Evolutionary conservation across 169 alveolate species (phyloP).

Genomic region (Plasmodium gaboni): DNA sequence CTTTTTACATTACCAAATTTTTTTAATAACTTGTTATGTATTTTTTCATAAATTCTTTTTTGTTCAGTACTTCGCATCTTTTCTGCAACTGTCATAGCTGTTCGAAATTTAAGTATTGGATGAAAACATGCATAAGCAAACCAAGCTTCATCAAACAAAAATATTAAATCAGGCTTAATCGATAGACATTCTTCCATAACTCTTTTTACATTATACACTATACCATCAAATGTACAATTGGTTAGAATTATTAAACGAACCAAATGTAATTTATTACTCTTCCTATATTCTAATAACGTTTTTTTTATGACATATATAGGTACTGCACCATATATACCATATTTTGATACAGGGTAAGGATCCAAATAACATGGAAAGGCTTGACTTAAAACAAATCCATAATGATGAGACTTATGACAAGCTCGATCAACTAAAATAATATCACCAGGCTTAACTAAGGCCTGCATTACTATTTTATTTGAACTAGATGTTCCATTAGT

Average conservation of each 20-base stretch:
- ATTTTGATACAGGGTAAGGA: constrained; percentile 81
- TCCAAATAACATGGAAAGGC: constrained; percentile 82
- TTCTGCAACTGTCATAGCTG: constrained; percentile 83
- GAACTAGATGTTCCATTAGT: constrained; percentile 85
- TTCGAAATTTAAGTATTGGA: constrained; percentile 79
- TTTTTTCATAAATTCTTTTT: constrained; percentile 57
- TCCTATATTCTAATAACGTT: constrained; percentile 77
- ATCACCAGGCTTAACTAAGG: constrained; percentile 81
- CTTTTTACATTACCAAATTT: constrained; percentile 71
- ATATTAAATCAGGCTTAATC: constrained; percentile 78
- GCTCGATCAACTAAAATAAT: constrained; percentile 83
- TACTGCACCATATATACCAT: constrained; percentile 82
- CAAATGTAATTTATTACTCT: constrained; percentile 66
- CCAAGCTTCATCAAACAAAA: constrained; percentile 84
- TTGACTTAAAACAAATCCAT: constrained; percentile 80
- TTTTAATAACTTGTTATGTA: constrained; percentile 58
- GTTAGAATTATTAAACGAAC: constrained; percentile 77
- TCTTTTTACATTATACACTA: constrained; percentile 80
- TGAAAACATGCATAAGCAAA: constrained; percentile 83
- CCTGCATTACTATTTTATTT: constrained; percentile 81
- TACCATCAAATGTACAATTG: constrained; percentile 83
- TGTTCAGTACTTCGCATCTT: constrained; percentile 77
- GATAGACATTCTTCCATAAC: constrained; percentile 83
- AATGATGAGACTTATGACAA: constrained; percentile 85
- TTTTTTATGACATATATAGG: constrained; percentile 77